Conservation (phyloP, 176 grass and related monocot species). For the Phoenix roebelenii region DNA sequence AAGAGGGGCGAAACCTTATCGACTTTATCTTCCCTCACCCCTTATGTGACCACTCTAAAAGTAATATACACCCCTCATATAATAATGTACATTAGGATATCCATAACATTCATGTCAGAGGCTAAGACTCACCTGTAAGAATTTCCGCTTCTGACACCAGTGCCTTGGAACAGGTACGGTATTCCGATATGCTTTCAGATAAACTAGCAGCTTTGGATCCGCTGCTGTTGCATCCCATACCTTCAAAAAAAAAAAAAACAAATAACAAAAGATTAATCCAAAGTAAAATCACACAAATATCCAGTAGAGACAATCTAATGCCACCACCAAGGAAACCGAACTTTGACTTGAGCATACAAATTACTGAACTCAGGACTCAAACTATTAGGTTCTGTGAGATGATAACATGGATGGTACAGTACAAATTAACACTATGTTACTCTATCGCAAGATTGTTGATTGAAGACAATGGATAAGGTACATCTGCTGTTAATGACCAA, state of each 20-base stretch:
- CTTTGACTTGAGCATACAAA: too few relatives aligned
- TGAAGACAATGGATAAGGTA: too few relatives aligned
- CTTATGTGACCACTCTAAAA: conserved; percentile 5
- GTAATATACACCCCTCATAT: conserved; percentile 5
- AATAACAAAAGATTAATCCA: neutral
- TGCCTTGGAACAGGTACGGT: conserved; percentile 88
- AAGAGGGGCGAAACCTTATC: conserved; percentile 66
- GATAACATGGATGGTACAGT: too few relatives aligned
- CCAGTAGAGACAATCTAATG: neutral
- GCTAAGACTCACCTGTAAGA: conserved; percentile 60
- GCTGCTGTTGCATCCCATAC: conserved; percentile 84
- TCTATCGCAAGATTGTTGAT: too few relatives aligned
- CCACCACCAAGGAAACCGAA: too few relatives aligned
- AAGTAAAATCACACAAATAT: neutral
- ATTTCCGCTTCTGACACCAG: conserved; percentile 86
- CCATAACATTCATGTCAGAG: conserved; percentile 5
- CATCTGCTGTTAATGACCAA: too few relatives aligned
- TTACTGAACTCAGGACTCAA: too few relatives aligned
- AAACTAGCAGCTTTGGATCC: conserved; percentile 73
- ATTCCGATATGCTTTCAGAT: conserved; percentile 77
- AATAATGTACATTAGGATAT: conserved; percentile 12
- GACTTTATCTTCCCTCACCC: conserved; percentile 27
- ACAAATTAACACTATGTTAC: too few relatives aligned
- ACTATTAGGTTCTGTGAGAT: too few relatives aligned
- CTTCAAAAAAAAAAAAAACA: conserved; percentile 22